Evolutionary conservation across 768 basidiomycete species (phyloP).

Genomic region (Tylopilus felleus): DNA sequence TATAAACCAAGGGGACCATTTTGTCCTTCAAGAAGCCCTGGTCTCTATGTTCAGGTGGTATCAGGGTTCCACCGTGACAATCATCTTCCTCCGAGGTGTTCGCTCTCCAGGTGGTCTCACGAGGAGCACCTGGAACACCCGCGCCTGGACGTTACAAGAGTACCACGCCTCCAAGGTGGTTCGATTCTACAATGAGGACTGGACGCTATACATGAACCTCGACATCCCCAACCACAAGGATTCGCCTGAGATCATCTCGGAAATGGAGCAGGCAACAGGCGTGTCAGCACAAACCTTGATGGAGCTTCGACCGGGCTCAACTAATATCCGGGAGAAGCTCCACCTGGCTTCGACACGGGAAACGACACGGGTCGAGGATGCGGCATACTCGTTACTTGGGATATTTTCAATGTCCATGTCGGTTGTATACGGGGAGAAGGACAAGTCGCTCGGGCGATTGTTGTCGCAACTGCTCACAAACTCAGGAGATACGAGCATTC

Average conservation of each 20-base stretch:
- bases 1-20: background rate
- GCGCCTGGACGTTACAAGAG: background rate
- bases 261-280: background rate
- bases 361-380: background rate
- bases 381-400: background rate
- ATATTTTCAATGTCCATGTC: background rate
- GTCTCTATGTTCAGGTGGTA: background rate
- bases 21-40: background rate
- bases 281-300: background rate
- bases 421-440: background rate
- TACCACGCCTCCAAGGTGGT: background rate
- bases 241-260: background rate
- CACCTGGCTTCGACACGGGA: background rate
- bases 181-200: background rate
- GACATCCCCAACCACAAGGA: background rate
- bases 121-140: background rate
- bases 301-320: background rate
- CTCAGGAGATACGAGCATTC: background rate
- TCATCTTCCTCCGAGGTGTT: background rate
- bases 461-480: background rate
- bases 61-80: background rate
- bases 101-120: background rate
- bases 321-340: background rate
- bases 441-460: background rate
- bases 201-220: background rate